Percentiles rank a stretch among this genome's conserved stretches.
phyloP scores from a whole-genome alignment of 768 basidiomycete genomes.

The Atractiella rhizophila region DNA sequence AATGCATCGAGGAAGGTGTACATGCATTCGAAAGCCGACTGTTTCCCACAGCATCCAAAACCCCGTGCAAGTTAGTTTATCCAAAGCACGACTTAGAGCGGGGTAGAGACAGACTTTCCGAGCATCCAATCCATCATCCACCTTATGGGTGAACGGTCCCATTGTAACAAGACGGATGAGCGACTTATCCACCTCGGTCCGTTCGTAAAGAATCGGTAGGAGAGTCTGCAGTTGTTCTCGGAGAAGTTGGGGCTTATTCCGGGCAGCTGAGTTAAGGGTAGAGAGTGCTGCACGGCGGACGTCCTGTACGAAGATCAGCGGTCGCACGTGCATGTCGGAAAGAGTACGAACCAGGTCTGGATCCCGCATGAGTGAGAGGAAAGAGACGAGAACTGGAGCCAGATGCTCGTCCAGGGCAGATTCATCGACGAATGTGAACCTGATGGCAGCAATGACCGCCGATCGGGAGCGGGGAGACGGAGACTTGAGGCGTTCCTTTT shows the following conservation, averaged over 20 bases:
- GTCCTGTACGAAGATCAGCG: constrained; percentile 28
- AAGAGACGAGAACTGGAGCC: constrained; percentile 59
- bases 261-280: constrained; percentile 76
- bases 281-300: constrained; percentile 76
- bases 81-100: neutral
- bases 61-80: neutral
- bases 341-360: constrained; percentile 42
- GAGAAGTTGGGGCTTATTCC: constrained; percentile 77
- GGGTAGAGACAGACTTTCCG: constrained; percentile 30
- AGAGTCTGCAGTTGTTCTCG: constrained; percentile 53
- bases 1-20: constrained; percentile 87
- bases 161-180: constrained; percentile 78
- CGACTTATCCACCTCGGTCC: constrained; percentile 32
- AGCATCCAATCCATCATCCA: constrained; percentile 86
- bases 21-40: constrained; percentile 85
- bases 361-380: constrained; percentile 75
- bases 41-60: neutral
- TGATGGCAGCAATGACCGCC: constrained; percentile 41
- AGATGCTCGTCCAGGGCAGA: constrained; percentile 74
- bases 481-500: constrained; percentile 6
- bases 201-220: constrained; percentile 58
- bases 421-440: constrained; percentile 70
- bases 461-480: constrained; percentile 13
- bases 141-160: constrained; percentile 92
- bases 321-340: constrained; percentile 1